Evolutionary conservation across 805 yeast genomes (phyloP).

Genomic region (Maudiozyma saulgeensis): DNA sequence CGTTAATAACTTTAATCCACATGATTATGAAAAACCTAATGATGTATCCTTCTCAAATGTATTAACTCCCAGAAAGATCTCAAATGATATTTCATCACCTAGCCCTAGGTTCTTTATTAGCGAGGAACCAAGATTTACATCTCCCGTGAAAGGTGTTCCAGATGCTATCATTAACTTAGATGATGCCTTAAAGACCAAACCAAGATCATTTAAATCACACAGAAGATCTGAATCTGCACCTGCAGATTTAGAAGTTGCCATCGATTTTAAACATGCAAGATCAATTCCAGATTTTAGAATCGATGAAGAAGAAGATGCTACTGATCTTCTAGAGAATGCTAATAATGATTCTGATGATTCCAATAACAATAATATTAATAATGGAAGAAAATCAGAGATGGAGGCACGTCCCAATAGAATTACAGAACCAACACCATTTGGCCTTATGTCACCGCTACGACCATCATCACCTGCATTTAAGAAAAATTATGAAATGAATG

Average conservation of each 20-base stretch:
- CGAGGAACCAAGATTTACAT: conserved; percentile 25
- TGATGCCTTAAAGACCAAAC: conserved; percentile 37
- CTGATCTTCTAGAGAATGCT: conserved; percentile 1
- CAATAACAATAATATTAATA: background rate
- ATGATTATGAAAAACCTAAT: background rate
- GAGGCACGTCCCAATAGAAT: no score
- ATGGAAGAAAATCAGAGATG: background rate
- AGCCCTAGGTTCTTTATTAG: conserved; percentile 27
- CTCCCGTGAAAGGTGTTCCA: conserved; percentile 32
- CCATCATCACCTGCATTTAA: conserved; percentile 13
- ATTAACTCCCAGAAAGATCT: conserved; percentile 4
- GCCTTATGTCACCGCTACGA: conserved; percentile 17
- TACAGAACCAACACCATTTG: background rate
- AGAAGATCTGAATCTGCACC: conserved; percentile 52
- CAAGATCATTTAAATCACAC: conserved; percentile 30
- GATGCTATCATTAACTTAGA: conserved; percentile 51
- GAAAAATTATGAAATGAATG: background rate
- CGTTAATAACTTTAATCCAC: background rate
- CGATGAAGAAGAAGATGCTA: conserved; percentile 15
- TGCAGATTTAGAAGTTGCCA: conserved; percentile 33
- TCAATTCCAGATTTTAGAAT: conserved; percentile 6
- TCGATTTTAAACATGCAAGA: conserved; percentile 2
- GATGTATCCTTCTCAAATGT: background rate
- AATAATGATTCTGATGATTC: background rate
- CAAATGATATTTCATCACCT: conserved; percentile 4